A percentile compares a stretch with the other conserved stretches of the same genome.
Evolutionary conservation across 2,329 filamentous ascomycete genomes (phyloP).

Genomic region (Scedosporium boydii): DNA sequence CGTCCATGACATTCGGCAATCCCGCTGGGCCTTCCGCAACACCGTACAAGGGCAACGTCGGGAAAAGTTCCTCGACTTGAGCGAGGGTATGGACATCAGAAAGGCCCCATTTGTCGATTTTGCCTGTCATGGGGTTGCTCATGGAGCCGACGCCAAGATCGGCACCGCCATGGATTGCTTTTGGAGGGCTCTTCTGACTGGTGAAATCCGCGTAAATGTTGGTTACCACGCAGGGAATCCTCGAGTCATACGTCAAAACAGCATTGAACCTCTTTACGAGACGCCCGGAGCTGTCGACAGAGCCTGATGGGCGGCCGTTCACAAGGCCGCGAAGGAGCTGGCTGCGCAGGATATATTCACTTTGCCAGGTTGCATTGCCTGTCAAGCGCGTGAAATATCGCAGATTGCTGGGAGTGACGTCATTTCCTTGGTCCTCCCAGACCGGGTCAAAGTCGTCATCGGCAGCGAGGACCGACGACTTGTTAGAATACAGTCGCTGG

Average conservation of each 20-base stretch:
- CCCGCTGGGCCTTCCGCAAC: constrained; percentile 70
- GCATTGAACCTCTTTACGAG: constrained; percentile 60
- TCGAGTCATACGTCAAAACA: constrained; percentile 77
- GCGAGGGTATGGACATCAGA: constrained; percentile 65
- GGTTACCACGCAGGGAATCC: constrained; percentile 69
- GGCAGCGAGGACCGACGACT: constrained; percentile 19
- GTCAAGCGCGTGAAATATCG: constrained; percentile 78
- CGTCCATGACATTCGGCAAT: constrained; percentile 78
- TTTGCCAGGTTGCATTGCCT: constrained; percentile 82
- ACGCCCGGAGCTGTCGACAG: constrained; percentile 33
- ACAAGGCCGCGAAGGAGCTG: constrained; percentile 71
- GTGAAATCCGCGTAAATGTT: constrained; percentile 71
- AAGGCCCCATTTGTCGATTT: constrained; percentile 72
- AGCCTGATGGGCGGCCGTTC: constrained; percentile 66
- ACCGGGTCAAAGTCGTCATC: constrained; percentile 14
- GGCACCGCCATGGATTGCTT: constrained; percentile 74
- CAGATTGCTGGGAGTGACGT: constrained; percentile 55
- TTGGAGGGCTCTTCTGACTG: constrained; percentile 62
- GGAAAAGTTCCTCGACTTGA: constrained; percentile 70
- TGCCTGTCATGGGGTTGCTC: constrained; percentile 70
- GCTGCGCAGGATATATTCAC: constrained; percentile 86
- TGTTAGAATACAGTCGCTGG: constrained; percentile 60
- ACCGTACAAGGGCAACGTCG: constrained; percentile 66
- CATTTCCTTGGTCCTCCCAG: constrained; percentile 27
- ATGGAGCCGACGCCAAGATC: constrained; percentile 69